phyloP scores from a whole-genome alignment of 345 rosid species.

The Microcos paniculata region DNA sequence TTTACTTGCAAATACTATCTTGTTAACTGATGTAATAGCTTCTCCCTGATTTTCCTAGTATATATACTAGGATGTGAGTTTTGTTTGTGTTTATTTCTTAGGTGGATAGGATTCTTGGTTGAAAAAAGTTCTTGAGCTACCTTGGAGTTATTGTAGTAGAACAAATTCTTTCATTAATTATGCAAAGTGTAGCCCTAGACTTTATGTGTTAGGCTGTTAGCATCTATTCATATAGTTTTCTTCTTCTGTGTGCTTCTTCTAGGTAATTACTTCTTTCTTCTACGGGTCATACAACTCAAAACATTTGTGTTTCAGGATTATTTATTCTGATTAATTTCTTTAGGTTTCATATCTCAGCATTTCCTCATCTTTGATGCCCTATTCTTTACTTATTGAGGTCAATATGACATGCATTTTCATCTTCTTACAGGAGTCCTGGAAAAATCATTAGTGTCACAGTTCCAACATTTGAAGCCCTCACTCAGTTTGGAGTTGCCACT shows the following conservation, averaged over 20 bases:
- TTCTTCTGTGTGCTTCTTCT: neutral
- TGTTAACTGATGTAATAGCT: neutral
- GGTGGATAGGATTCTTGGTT: neutral
- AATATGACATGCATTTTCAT: neutral
- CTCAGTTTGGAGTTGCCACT: constrained; percentile 81
- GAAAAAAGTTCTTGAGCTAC: neutral
- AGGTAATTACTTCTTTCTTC: neutral
- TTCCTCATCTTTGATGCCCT: neutral
- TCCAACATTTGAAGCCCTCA: constrained; percentile 87
- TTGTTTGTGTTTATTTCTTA: neutral
- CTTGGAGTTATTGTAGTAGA: neutral
- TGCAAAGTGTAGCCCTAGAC: neutral
- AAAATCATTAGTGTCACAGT: constrained; percentile 63
- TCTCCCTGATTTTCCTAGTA: neutral
- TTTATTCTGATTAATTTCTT: neutral
- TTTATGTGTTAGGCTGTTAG: neutral
- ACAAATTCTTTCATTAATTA: neutral
- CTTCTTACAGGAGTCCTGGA: constrained; percentile 78
- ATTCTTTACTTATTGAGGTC: neutral
- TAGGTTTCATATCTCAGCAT: neutral
- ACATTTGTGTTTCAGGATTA: neutral
- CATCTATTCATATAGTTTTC: neutral
- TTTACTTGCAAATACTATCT: neutral
- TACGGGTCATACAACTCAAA: neutral
- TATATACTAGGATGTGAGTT: neutral